phyloP scores from a whole-genome alignment of 352 stramenopile genomes.

The Globisporangium yorkense region DNA sequence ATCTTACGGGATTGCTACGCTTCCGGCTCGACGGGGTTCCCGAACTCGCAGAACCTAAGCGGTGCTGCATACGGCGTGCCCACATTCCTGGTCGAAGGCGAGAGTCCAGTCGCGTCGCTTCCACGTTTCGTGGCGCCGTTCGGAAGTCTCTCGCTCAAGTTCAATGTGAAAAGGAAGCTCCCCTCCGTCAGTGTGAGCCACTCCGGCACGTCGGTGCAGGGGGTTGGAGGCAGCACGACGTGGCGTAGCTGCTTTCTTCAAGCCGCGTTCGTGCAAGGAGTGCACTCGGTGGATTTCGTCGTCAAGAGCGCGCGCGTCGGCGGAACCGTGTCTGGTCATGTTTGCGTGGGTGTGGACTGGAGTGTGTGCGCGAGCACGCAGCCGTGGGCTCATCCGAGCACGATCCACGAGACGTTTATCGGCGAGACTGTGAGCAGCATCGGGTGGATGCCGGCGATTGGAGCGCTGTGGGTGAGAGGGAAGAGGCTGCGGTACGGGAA shows the following conservation, averaged over 20 bases:
- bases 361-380: constrained; percentile 10
- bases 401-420: constrained; percentile 34
- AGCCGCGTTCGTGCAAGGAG: constrained; percentile 50
- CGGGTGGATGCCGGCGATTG: constrained; percentile 83
- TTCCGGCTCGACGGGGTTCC: constrained; percentile 74
- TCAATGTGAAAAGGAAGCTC: constrained; percentile 58
- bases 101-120: constrained; percentile 58
- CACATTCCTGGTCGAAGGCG: constrained; percentile 79
- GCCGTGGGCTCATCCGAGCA: neutral
- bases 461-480: constrained; percentile 65
- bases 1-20: constrained; percentile 85
- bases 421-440: constrained; percentile 45
- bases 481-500: constrained; percentile 43
- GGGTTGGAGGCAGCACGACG: constrained; percentile 36
- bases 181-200: constrained; percentile 65
- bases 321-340: constrained; percentile 56
- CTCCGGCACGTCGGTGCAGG: constrained; percentile 56
- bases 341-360: constrained; percentile 78
- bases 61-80: constrained; percentile 80
- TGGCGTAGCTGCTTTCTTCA: constrained; percentile 71
- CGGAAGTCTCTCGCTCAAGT: constrained; percentile 48
- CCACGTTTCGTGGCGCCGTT: constrained; percentile 55
- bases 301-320: constrained; percentile 67
- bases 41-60: constrained; percentile 83
- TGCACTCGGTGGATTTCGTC: constrained; percentile 75